These are phyloP conservation scores for Solanum ahanhuiri DNA, from an alignment of 257 asterid genomes.

Conservation along the genomic window DNA sequence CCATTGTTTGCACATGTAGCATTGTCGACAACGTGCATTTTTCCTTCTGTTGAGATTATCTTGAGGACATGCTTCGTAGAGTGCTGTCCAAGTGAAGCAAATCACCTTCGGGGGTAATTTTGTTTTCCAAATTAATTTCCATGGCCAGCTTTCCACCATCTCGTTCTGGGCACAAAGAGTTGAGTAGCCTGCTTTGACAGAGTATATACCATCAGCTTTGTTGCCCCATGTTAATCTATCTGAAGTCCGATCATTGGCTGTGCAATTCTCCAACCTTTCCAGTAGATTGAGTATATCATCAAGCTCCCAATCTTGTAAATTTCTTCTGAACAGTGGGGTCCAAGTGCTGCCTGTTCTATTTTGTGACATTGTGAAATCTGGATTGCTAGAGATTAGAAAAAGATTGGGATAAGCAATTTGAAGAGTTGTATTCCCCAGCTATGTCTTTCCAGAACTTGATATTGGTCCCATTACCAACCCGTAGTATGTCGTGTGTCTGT, in stretches of 20 bases:
- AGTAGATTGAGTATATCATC: neutral
- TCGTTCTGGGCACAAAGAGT: neutral
- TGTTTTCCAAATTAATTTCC: neutral
- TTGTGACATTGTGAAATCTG: neutral
- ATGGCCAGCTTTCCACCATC: neutral
- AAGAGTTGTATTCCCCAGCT: neutral
- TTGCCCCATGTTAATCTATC: neutral
- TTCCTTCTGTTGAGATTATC: neutral
- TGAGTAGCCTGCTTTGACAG: neutral
- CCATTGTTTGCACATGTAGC: neutral
- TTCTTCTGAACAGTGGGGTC: neutral
- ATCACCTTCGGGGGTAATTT: neutral
- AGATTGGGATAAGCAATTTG: neutral
- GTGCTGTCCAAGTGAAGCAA: neutral
- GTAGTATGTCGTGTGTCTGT: neutral
- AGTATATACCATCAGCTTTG: neutral
- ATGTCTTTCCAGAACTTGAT: neutral
- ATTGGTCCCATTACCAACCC: neutral
- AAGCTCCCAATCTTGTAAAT: neutral
- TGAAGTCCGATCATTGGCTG: neutral
- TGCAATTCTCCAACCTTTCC: neutral
- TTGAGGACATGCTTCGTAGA: neutral
- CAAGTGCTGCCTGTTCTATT: neutral
- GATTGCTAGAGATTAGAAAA: neutral
- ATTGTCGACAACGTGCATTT: neutral